Base-by-base conservation (phyloP, 73 alveolate species). In the Stentor coeruleus region DNA sequence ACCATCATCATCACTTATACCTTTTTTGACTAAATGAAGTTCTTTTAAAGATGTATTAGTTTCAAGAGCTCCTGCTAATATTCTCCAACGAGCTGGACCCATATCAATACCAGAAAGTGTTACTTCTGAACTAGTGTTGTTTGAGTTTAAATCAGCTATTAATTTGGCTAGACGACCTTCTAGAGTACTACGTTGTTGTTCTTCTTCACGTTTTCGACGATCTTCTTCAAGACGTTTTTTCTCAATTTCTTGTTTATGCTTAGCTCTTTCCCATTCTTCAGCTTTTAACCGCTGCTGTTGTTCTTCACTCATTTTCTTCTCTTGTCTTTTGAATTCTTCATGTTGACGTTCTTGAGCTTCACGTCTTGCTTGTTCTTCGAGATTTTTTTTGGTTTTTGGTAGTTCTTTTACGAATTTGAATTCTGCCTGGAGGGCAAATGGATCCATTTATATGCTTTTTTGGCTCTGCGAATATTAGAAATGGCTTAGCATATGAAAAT, bases 101-200 rank as follows among this genome's bases (percentile, higher is more conserved):
- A 75, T 39, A 6, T 75, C 83, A 6, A 75, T 66, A 14, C 83
- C 83, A n/a, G 83, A 37, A 20, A 75, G 33, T 1, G 83, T 20
- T 26, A 75, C 15, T 35, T 75, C 59, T 31, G 38, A 40, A 0
- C 35, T 15, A 6, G 77, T 39, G 20, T 75, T 15, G 83, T 75
- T 75, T 20, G 26, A 28, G 59, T 15, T 75, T 6, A 75, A 38
- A 38, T 75, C 83, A n/a, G 85, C 74, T 79, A 14, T 85, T 66
- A 85, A 81, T 90, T 83, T 82, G 77, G 84, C 85, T 38, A 31
- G 60, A 33, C 77, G 11, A 11, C 81, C 83, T 75, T 40, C 72
- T 0, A 75, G 83, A 1, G 59, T 40, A 35, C 74, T 39, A 1
- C 58, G 33, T 75, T 75, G 72, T 40, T 75, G 35, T 2, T 37